Base-by-base conservation (phyloP, 148 eudicot species). In the Mesembryanthemum crystallinum region DNA sequence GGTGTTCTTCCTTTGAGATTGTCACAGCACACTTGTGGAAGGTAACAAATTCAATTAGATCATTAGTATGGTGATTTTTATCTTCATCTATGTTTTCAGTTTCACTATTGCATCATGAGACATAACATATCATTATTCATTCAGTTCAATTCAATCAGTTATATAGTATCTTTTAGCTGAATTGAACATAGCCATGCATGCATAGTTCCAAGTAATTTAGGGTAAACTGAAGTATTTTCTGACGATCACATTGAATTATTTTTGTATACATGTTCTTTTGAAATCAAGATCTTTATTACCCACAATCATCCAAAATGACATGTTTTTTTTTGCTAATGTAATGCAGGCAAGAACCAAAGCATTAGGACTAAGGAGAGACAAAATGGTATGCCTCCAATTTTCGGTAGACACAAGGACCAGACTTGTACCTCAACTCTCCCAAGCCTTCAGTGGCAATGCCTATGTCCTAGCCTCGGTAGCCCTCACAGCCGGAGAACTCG, bases 331-430 rank as follows among this genome's bases (percentile, higher is more conserved):
- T 42, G n/a, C 3, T 20, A 27, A 52, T 18, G 4, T 6, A 28
- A 62, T 71, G 58, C 79, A 80, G 83, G 83, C 83, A 71, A 80
- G 79, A 64, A 76, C 79, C 39, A 80, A 65, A 71, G 79, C 83
- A 75, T 43, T 76, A 27, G 79, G 83, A 28, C 23, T 80, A 45
- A 80, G 76, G 23, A 80, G 75, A 37, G 79, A 80, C 33, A 80
- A 58, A 76, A 76, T 76, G 83, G 83, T 80, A 65, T 80, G 83
- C 66, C 83, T 80, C 25, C 83, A 76, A 71, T 80, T 76, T 66
- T 63, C 83, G 65, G 79, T 80, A 27, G 83, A 80, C 79, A 80
- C 79, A 57, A 80, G 83, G 24, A 71, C 32, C 8, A 76, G 79
- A 21, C 72, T 80, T 10, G 28, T 63, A 27, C 79, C 83, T 27